Percentiles rank a stretch among this genome's conserved stretches.
phyloP scores from a whole-genome alignment of 2,329 filamentous ascomycete genomes.

The Aspergillus ochraceoroseus region DNA sequence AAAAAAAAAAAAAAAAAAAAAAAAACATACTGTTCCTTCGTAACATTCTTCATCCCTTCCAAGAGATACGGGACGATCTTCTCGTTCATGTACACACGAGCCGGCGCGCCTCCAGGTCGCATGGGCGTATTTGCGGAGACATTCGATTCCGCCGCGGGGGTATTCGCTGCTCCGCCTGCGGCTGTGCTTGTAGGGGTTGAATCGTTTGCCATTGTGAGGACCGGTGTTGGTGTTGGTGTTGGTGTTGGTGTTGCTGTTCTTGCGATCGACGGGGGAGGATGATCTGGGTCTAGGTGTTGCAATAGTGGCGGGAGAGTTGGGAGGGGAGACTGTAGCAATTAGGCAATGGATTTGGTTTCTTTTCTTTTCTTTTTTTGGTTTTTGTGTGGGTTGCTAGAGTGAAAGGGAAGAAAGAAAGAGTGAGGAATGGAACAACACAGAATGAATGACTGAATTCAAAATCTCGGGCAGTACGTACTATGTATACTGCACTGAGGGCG shows the following conservation, averaged over 20 bases:
- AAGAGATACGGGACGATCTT: conserved; percentile 64
- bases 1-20: no score
- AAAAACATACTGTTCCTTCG: conserved; percentile 67
- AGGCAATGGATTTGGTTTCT: not conserved
- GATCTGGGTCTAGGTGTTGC: not conserved
- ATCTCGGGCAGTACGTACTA: conserved; percentile 9
- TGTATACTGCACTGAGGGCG: conserved; percentile 4
- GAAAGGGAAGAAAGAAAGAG: not conserved
- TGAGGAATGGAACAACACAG: not conserved
- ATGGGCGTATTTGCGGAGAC: conserved; percentile 51
- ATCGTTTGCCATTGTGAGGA: conserved; percentile 21
- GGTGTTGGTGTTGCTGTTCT: no score
- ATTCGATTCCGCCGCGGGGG: conserved; percentile 34
- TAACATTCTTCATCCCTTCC: conserved; percentile 69
- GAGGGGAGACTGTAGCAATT: not conserved
- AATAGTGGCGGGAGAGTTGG: not conserved
- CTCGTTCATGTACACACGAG: conserved; percentile 65
- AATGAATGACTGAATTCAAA: not conserved
- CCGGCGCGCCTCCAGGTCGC: conserved; percentile 61
- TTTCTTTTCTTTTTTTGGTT: not conserved
- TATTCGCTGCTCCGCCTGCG: conserved; percentile 15
- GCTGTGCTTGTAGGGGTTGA: conserved; percentile 9
- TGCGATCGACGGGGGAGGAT: no score
- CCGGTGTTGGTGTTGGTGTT: conserved; percentile 7
- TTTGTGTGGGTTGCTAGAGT: not conserved